phyloP scores from a whole-genome alignment of 202 grass and related monocot genomes.

The Carex sylvatica region DNA sequence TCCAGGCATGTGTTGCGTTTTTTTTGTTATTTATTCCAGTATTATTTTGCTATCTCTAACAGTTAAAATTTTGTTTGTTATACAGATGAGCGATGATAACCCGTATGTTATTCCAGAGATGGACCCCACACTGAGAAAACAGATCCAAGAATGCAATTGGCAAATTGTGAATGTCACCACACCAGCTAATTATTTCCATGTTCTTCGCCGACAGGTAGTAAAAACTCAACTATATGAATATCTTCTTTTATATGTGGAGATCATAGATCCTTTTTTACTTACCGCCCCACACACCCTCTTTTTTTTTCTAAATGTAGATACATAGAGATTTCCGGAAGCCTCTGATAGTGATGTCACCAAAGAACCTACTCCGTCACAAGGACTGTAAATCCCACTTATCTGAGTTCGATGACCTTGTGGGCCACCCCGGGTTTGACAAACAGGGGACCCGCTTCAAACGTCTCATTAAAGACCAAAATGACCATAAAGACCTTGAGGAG shows the following conservation, averaged over 20 bases:
- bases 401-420: constrained; percentile 83
- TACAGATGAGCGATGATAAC: constrained; percentile 96
- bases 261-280: constrained; percentile 23
- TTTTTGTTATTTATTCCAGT: not conserved
- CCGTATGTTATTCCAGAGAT: constrained; percentile 93
- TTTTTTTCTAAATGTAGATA: constrained; percentile 55
- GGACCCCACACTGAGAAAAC: constrained; percentile 82
- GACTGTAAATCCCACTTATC: constrained; percentile 90
- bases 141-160: constrained; percentile 96
- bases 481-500: constrained; percentile 86
- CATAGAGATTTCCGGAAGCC: constrained; percentile 95
- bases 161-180: constrained; percentile 96
- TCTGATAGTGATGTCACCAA: constrained; percentile 94
- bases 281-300: not conserved
- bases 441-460: constrained; percentile 95
- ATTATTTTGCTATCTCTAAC: constrained; percentile 25
- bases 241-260: constrained; percentile 8
- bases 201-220: constrained; percentile 77
- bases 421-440: constrained; percentile 95
- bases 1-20: constrained; percentile 53
- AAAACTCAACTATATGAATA: not conserved
- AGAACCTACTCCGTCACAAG: constrained; percentile 96
- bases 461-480: constrained; percentile 82
- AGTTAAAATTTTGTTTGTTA: not conserved
- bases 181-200: constrained; percentile 97